Evolutionary conservation across 1,284 basidiomycete species (phyloP), one percentile per base, ranked within the genome.

Genomic region (Melampsora abietis-canadensis): DNA sequence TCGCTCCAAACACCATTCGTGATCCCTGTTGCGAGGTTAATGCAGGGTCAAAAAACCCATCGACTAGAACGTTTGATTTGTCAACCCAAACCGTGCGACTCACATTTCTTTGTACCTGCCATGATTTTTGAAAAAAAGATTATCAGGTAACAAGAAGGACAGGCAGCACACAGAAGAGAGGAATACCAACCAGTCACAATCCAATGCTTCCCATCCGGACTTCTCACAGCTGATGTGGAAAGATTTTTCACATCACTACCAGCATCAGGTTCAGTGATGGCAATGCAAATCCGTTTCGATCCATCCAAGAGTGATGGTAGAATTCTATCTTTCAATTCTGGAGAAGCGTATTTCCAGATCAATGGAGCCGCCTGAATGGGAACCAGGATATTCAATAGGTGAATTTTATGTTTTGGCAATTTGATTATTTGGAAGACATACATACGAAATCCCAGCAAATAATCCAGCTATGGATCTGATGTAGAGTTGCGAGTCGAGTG

Each of bases 201-300:
- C 70, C 51, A 78, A 31, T 76, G 51, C 54, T 66, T 66, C 34
- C 70, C 70, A 48, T 74, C 70, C n/a, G 70, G 34, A 47, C 46
- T 60, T 24, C 27, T 66, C 44, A 65, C 70, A 17, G 70, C 70
- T 12, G 70, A 66, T 2, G 63, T 66, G 10, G 63, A 44, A 6
- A 74, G 21, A 37, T 74, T 74, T 61, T 74, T 74, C 31, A 74
- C 70, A 66, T 74, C 70, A 24, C 70, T 74, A 1, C 70, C 70
- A 8, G 70, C 70, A 37, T 72, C 37, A 12, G 77, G 77, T 57
- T 79, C 78, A 7, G 78, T 79, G 21, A 74, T 74, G 7, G 70
- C 59, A 27, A 74, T 74, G 17, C 70, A 74, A 0, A 51, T 66
- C 30, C 70, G 57, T 48, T 74, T 74, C 30, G 63, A 57, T 24